Percentiles rank a stretch among this genome's conserved stretches.
phyloP scores from a whole-genome alignment of 2,329 filamentous ascomycete species.

The Myriosclerotinia curreyana region DNA sequence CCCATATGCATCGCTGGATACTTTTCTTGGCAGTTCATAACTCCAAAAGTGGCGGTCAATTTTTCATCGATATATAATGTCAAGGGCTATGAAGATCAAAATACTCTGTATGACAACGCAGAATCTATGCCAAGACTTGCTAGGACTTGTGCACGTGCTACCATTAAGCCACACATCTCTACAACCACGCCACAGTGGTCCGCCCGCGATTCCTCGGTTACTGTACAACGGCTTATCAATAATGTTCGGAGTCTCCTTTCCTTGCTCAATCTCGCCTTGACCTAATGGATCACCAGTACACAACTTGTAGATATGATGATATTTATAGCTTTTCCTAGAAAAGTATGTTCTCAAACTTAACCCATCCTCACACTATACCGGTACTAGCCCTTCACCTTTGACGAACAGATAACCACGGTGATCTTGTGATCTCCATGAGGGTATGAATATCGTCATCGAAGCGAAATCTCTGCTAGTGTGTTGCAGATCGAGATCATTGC shows the following conservation, averaged over 20 bases:
- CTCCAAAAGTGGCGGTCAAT: constrained; percentile 17
- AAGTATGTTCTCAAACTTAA: too few relatives aligned
- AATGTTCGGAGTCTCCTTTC: neutral
- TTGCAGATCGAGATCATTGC: neutral
- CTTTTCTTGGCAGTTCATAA: neutral
- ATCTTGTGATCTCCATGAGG: neutral
- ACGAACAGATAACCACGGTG: too few relatives aligned
- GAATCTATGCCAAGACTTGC: constrained; percentile 8
- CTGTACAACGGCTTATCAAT: neutral
- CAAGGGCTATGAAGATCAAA: constrained; percentile 9
- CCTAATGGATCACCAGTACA: too few relatives aligned
- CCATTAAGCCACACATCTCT: too few relatives aligned
- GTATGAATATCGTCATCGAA: too few relatives aligned
- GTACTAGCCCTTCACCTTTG: too few relatives aligned
- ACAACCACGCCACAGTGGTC: too few relatives aligned
- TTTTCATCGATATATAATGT: neutral
- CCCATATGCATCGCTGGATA: constrained; percentile 5
- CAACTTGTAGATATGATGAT: too few relatives aligned
- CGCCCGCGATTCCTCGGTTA: too few relatives aligned
- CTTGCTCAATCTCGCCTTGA: neutral
- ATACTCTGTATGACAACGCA: constrained; percentile 7
- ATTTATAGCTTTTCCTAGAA: too few relatives aligned
- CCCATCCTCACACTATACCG: too few relatives aligned
- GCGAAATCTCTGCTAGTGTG: neutral
- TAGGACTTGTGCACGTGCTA: neutral